Evolutionary conservation across 768 basidiomycete genomes (phyloP).

Genomic region (Hygrocybe coccinea): DNA sequence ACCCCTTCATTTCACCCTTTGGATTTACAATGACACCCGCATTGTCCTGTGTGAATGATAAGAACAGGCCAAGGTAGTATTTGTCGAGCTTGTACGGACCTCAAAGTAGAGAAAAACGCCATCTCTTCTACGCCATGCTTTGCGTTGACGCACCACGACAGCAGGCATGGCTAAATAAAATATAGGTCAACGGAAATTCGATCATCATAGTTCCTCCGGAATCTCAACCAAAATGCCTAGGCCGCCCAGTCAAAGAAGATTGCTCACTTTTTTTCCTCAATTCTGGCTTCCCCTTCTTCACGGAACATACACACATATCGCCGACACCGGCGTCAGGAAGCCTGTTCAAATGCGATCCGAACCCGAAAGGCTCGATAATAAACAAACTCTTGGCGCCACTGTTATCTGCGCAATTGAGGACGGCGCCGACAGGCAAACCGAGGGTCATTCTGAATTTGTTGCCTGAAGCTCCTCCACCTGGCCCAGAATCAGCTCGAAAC

Average conservation of each 20-base stretch:
- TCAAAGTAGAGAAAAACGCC: slow-evolving; percentile 99
- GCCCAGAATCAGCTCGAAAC: background rate
- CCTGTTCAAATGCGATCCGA: slow-evolving; percentile 95
- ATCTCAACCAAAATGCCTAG: too few relatives aligned
- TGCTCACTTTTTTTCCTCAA: slow-evolving; percentile 96
- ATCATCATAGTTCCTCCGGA: too few relatives aligned
- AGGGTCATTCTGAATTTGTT: slow-evolving; percentile 96
- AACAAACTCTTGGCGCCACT: slow-evolving; percentile 95
- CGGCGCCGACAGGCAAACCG: slow-evolving; percentile 90
- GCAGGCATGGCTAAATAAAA: slow-evolving; percentile 82
- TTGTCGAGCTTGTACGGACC: slow-evolving; percentile 36
- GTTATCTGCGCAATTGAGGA: slow-evolving; percentile 98
- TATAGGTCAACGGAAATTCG: background rate
- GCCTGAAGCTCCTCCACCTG: slow-evolving; percentile 68
- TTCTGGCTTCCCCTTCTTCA: slow-evolving; percentile 99
- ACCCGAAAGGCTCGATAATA: slow-evolving; percentile 92
- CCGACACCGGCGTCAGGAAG: slow-evolving; percentile 94
- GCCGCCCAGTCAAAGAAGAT: too few relatives aligned
- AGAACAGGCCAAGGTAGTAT: background rate
- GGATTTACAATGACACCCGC: slow-evolving; percentile 97
- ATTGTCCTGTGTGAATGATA: slow-evolving; percentile 57
- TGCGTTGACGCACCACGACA: slow-evolving; percentile 95
- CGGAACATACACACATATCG: slow-evolving; percentile 93
- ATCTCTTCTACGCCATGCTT: slow-evolving; percentile 96
- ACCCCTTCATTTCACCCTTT: slow-evolving; percentile 99